These are phyloP conservation scores for Thalassiosira pacifica DNA, from an alignment of 352 stramenopile species.

Conservation along the genomic window DNA sequence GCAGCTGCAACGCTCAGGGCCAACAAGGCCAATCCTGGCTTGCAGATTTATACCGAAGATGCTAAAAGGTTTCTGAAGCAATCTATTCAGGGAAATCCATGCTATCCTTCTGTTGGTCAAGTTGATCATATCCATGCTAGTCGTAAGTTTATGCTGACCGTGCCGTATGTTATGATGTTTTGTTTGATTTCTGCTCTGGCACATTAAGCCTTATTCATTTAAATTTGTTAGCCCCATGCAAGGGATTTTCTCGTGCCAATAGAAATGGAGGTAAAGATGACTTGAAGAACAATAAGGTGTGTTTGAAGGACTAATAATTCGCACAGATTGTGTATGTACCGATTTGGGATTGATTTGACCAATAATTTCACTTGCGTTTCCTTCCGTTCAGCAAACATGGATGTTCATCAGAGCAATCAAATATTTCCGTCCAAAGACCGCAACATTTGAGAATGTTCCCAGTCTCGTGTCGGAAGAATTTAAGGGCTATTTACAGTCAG, in stretches of 20 bases:
- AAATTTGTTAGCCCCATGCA: constrained; percentile 53
- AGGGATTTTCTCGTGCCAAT: constrained; percentile 69
- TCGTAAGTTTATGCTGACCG: constrained; percentile 16
- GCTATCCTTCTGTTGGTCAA: constrained; percentile 39
- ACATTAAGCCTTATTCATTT: too few species aligned
- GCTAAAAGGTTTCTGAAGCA: constrained; percentile 50
- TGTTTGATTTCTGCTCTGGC: too few species aligned
- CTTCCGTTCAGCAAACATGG: too few species aligned
- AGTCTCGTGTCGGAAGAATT: constrained; percentile 35
- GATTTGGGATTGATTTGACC: too few species aligned
- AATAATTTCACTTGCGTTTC: too few species aligned
- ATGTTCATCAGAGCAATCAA: constrained; percentile 57
- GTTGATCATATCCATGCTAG: constrained; percentile 66
- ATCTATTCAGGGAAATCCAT: constrained; percentile 31
- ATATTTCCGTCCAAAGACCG: constrained; percentile 53
- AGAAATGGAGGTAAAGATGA: constrained; percentile 62
- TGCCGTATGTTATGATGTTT: not conserved
- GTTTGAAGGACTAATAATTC: too few species aligned
- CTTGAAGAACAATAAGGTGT: constrained; percentile 64
- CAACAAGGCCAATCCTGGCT: constrained; percentile 38
- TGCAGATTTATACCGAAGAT: constrained; percentile 44
- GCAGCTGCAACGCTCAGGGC: constrained; percentile 48
- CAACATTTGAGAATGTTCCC: constrained; percentile 65
- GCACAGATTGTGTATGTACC: too few species aligned
- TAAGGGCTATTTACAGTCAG: constrained; percentile 44